These are phyloP conservation scores for Dimargaris cristalligena DNA, from an alignment of 192 early-diverging fungal genomes.

Conservation along the genomic window DNA sequence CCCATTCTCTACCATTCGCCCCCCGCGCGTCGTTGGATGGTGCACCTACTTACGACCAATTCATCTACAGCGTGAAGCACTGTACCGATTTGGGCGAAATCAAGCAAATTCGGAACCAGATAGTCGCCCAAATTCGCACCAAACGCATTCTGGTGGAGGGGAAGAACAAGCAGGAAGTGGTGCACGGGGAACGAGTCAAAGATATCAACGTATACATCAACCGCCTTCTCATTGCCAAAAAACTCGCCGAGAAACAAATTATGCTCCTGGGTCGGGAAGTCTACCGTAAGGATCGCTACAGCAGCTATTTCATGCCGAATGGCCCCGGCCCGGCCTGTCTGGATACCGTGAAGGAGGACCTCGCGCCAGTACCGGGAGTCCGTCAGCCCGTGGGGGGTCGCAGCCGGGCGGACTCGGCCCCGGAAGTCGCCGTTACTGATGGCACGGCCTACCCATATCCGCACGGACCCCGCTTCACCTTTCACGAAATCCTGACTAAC, in stretches of 20 bases:
- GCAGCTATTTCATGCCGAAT: neutral
- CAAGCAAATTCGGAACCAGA: conserved; percentile 42
- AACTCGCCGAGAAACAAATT: conserved; percentile 56
- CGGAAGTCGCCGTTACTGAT: neutral
- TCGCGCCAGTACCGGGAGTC: neutral
- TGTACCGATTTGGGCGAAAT: conserved; percentile 44
- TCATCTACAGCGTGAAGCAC: conserved; percentile 51
- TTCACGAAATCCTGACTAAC: conserved; percentile 46
- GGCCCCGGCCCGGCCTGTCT: neutral
- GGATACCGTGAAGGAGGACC: neutral
- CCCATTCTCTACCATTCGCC: neutral
- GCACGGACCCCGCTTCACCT: conserved; percentile 22
- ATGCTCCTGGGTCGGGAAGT: conserved; percentile 30
- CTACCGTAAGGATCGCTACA: conserved; percentile 23
- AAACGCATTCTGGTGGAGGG: conserved; percentile 37
- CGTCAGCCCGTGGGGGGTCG: neutral
- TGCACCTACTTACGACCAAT: conserved; percentile 50
- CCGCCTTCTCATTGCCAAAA: conserved; percentile 50
- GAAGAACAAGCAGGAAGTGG: conserved; percentile 49
- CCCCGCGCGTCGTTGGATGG: conserved; percentile 14
- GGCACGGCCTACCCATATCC: neutral
- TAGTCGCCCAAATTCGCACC: conserved; percentile 57
- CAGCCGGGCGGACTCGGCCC: neutral
- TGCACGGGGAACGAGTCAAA: conserved; percentile 61
- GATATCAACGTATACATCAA: conserved; percentile 60